These are phyloP conservation scores for Flaveria ramosissima DNA, from an alignment of 129 eudicot genomes.

Conservation along the genomic window DNA sequence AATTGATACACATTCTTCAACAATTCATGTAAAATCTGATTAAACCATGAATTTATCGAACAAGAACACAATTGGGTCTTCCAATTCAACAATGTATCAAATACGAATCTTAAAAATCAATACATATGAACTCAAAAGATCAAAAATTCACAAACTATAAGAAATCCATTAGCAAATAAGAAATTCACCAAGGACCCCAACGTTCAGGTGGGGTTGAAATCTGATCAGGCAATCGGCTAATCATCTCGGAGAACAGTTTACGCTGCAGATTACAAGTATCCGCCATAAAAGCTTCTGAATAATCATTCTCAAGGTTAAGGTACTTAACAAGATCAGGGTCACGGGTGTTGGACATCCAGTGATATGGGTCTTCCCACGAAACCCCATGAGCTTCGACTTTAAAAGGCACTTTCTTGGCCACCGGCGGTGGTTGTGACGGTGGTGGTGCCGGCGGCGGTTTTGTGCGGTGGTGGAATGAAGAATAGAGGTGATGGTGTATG, in stretches of 20 bases:
- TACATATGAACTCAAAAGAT: no score
- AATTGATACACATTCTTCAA: no score
- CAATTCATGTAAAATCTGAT: background rate
- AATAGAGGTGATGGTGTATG: constrained; percentile 34
- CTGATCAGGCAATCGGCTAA: constrained; percentile 50
- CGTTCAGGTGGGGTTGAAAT: constrained; percentile 76
- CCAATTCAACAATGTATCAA: no score
- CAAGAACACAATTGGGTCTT: background rate
- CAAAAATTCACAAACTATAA: no score
- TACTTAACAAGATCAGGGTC: constrained; percentile 76
- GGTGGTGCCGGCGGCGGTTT: constrained; percentile 18
- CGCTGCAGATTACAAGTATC: constrained; percentile 57
- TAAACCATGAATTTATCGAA: background rate
- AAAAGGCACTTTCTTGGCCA: constrained; percentile 62
- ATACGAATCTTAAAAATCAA: background rate
- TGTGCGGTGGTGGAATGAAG: constrained; percentile 44
- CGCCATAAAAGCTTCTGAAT: constrained; percentile 69
- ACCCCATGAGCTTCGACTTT: constrained; percentile 63
- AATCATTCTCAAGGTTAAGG: constrained; percentile 60
- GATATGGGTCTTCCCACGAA: constrained; percentile 74
- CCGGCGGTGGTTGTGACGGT: constrained; percentile 47
- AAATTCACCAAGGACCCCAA: constrained; percentile 86
- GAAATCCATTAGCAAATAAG: no score
- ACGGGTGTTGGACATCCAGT: constrained; percentile 81
- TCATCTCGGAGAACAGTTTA: constrained; percentile 65